Evolutionary conservation across 768 basidiomycete genomes (phyloP).

Genomic region (Lactarius quietus): DNA sequence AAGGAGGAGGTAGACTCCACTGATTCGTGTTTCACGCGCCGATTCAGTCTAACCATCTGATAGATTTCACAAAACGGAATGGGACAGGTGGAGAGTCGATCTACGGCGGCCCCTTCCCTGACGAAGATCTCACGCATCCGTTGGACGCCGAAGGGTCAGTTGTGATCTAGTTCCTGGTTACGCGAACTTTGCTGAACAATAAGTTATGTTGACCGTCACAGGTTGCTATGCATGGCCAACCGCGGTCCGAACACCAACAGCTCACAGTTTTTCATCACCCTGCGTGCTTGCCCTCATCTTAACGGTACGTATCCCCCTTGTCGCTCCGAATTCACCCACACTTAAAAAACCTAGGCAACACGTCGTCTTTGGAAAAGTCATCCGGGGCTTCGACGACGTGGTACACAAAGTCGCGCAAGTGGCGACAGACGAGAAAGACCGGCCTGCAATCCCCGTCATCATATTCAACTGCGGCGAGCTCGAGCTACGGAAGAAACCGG

Average conservation of each 20-base stretch:
- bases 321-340: conserved; percentile 31
- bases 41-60: neutral
- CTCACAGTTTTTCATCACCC: conserved; percentile 84
- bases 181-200: neutral
- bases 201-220: conserved; percentile 28
- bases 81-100: conserved; percentile 82
- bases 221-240: conserved; percentile 88
- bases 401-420: conserved; percentile 57
- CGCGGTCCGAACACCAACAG: conserved; percentile 80
- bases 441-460: conserved; percentile 61
- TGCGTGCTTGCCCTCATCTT: conserved; percentile 69
- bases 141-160: conserved; percentile 60
- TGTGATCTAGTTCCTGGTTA: neutral
- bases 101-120: conserved; percentile 69
- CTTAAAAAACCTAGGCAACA: conserved; percentile 46
- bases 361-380: conserved; percentile 48
- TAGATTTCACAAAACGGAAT: conserved; percentile 76
- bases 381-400: conserved; percentile 60
- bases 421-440: conserved; percentile 69
- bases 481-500: conserved; percentile 53
- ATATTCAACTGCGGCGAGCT: conserved; percentile 84
- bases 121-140: conserved; percentile 66
- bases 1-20: conserved; percentile 60
- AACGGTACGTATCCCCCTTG: conserved; percentile 50
- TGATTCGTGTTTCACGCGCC: neutral